Conservation (phyloP, 1,139 yeast species). For the Geotrichum cucujoidarum region DNA sequence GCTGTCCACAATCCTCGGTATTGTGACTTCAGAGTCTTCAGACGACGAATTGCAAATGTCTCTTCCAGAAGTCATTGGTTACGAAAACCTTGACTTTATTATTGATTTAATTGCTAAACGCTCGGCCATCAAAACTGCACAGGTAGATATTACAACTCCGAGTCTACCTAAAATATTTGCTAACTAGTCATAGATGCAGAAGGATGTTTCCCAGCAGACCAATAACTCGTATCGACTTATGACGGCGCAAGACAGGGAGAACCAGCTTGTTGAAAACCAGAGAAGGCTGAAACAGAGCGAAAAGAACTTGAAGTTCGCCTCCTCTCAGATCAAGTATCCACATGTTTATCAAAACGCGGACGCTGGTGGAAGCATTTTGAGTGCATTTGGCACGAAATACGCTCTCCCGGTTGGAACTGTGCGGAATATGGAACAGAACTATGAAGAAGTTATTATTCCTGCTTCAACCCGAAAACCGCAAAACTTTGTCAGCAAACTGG, state of each 20-base stretch:
- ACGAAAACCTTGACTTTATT: constrained; percentile 76
- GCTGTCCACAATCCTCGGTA: constrained; percentile 27
- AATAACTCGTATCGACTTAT: constrained; percentile 33
- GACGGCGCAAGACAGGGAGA: constrained; percentile 55
- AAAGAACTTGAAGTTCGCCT: constrained; percentile 47
- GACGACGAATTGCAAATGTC: constrained; percentile 64
- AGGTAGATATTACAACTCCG: too few species aligned
- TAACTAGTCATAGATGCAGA: constrained; percentile 16
- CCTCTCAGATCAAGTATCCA: constrained; percentile 59
- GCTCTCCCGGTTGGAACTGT: constrained; percentile 79
- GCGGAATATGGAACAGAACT: constrained; percentile 50
- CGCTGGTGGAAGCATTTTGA: constrained; percentile 55
- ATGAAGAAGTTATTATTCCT: constrained; percentile 84
- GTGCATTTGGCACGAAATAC: constrained; percentile 75
- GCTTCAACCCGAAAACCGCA: constrained; percentile 50
- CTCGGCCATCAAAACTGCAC: constrained; percentile 10
- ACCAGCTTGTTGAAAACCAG: constrained; percentile 53
- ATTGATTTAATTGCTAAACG: constrained; percentile 47
- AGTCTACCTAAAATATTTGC: too few species aligned
- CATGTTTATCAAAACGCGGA: constrained; percentile 78
- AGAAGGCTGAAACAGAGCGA: constrained; percentile 43
- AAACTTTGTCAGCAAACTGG: constrained; percentile 50
- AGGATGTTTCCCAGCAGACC: constrained; percentile 14
- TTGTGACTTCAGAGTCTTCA: constrained; percentile 36
- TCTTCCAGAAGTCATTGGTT: constrained; percentile 75